Percentiles rank a stretch among this genome's conserved stretches.
phyloP scores from a whole-genome alignment of 2,329 filamentous ascomycete genomes.

The Penicillium sp. region DNA sequence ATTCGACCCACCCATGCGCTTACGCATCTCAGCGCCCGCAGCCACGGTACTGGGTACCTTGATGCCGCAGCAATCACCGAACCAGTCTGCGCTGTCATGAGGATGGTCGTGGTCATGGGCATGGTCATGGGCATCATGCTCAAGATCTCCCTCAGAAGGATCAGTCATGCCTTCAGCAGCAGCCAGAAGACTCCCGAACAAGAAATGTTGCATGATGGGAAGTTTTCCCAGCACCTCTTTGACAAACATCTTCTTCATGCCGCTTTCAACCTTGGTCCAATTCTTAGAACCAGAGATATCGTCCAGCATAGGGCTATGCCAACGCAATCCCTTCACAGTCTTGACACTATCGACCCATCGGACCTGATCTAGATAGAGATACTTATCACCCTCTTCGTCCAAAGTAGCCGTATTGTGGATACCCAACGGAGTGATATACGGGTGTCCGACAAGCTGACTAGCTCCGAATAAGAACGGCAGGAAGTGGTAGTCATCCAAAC shows the following conservation, averaged over 20 bases:
- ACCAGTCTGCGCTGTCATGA: conserved; percentile 57
- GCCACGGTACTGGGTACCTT: conserved; percentile 93
- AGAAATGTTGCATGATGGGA: conserved; percentile 97
- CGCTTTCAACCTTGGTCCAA: conserved; percentile 89
- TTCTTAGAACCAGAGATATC: conserved; percentile 88
- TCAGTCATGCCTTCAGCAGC: conserved; percentile 74
- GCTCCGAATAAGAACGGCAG: conserved; percentile 93
- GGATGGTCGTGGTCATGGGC: conserved; percentile 66
- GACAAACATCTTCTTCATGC: conserved; percentile 96
- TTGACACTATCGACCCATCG: conserved; percentile 94
- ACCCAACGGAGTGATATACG: conserved; percentile 69
- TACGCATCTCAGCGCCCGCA: conserved; percentile 83
- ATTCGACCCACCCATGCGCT: conserved; percentile 65
- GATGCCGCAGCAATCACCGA: conserved; percentile 98
- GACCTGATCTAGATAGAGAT: conserved; percentile 88
- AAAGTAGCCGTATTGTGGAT: conserved; percentile 87
- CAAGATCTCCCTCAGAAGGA: conserved; percentile 40
- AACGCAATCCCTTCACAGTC: conserved; percentile 87
- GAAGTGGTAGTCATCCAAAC: conserved; percentile 96
- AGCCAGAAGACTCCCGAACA: conserved; percentile 83
- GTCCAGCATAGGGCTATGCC: conserved; percentile 98
- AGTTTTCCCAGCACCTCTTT: conserved; percentile 89
- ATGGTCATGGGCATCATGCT: conserved; percentile 59
- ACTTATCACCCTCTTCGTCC: conserved; percentile 81
- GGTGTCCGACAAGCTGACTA: conserved; percentile 81